Evolutionary conservation across 2,329 filamentous ascomycete species (phyloP).

Genomic region (Colletotrichum acutatum): DNA sequence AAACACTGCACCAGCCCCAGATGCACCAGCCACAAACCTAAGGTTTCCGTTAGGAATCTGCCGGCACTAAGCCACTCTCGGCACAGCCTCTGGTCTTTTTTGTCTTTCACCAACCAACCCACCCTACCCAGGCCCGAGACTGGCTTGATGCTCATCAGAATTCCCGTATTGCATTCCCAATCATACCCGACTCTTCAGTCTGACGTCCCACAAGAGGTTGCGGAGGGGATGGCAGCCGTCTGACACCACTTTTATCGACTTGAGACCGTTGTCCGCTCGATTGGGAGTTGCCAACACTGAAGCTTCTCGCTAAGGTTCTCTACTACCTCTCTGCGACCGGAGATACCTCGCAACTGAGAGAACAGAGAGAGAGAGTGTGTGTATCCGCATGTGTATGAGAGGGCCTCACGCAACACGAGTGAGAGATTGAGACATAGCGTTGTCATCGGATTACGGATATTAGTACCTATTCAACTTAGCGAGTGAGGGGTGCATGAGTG

Average conservation of each 20-base stretch:
- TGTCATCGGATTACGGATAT: background rate
- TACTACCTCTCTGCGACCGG: slow-evolving; percentile 14
- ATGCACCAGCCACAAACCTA: slow-evolving; percentile 22
- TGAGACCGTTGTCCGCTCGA: slow-evolving; percentile 29
- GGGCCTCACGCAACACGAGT: background rate
- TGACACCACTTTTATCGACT: slow-evolving; percentile 31
- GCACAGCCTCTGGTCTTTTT: slow-evolving; percentile 23
- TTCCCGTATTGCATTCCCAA: slow-evolving; percentile 14
- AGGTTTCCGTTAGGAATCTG: slow-evolving; percentile 2
- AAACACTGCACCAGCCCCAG: background rate
- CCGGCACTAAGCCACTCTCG: slow-evolving; percentile 36
- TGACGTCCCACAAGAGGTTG: slow-evolving; percentile 36
- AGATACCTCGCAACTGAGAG: too few relatives aligned
- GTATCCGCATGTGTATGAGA: background rate
- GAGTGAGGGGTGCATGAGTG: background rate
- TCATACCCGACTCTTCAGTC: slow-evolving; percentile 34
- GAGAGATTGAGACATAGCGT: background rate
- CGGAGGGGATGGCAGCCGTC: slow-evolving; percentile 34
- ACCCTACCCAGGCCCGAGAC: slow-evolving; percentile 22
- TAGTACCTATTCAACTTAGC: background rate
- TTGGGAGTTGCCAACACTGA: slow-evolving; percentile 24
- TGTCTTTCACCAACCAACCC: slow-evolving; percentile 32
- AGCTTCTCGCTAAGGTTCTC: slow-evolving; percentile 21
- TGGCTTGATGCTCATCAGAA: slow-evolving; percentile 34
- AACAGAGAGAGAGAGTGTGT: background rate